Base-by-base conservation (phyloP, 2,329 filamentous ascomycete species). In the Fusarium foetens region DNA sequence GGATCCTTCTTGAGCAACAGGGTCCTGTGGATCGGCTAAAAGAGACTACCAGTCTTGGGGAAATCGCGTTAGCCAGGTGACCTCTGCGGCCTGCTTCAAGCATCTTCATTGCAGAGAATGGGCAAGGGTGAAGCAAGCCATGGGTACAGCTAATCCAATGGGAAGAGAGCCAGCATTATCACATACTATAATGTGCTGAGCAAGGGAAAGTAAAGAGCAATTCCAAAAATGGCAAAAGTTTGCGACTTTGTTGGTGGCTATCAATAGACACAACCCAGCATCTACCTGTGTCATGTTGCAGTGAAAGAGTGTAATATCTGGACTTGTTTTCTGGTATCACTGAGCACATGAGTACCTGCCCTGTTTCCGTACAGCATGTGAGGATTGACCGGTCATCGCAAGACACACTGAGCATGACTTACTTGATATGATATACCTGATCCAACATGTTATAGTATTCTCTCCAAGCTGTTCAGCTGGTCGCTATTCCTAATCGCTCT, bases 361-460 rank as follows among this genome's bases (percentile, higher is more conserved):
- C 11, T 35, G 31, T n/a, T 33, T 41, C 8, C 25, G n/a, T 33
- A 29, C 25, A 38, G 53, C 42, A 16, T 19, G 36, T 43, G 48
- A 38, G 69, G 38, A 62, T 49, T 36, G 41, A 58, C 45, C 36
- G 52, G 63, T 46, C 54, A 67, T 57, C 16, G 23, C 35, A 25
- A 31, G 33, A 38, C 16, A 23, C 7, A 19, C 14, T 19, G 19
- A 29, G 13, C 25, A 60, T 19, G 39, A 60, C 19, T 21, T 25
- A 43, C 42, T 39, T 7, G 16, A 35, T 29, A 52, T 27, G 43
- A 19, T 46, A 12, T 33, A 55, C 38, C 38, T 43, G 17, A 27
- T 39, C 10, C 33, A 12, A 29, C 19, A 21, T 27, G 4, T 17
- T 39, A n/a, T 17, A 13, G 19, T 19, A 39, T 21, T 39, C 23